phyloP scores from a whole-genome alignment of 108 stramenopile species.

The Schizochytrium sp. region DNA sequence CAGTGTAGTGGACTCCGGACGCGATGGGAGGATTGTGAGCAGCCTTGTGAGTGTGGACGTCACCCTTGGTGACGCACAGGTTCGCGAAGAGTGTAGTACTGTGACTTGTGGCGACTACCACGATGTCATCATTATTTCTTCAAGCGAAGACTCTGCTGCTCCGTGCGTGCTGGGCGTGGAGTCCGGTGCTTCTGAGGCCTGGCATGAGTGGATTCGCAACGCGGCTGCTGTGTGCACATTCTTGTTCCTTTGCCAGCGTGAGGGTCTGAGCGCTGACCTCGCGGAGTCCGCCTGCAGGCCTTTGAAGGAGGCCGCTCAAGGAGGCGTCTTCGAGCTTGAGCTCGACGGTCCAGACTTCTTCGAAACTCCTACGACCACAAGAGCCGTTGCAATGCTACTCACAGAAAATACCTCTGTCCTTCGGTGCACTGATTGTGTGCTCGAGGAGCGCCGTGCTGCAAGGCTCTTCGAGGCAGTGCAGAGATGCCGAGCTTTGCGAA shows the following conservation, averaged over 20 bases:
- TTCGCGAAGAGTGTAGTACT: slow-evolving; percentile 51
- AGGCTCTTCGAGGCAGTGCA: slow-evolving; percentile 37
- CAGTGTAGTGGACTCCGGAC: neutral
- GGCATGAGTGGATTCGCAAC: neutral
- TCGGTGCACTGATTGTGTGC: neutral
- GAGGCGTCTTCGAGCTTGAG: slow-evolving; percentile 5
- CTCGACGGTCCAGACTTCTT: slow-evolving; percentile 45
- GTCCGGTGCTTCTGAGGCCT: neutral
- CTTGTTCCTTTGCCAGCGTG: neutral
- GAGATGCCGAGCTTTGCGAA: neutral
- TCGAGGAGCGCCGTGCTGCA: slow-evolving; percentile 24
- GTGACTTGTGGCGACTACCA: slow-evolving; percentile 48
- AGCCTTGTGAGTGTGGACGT: slow-evolving; percentile 11
- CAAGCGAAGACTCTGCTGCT: too few relatives aligned
- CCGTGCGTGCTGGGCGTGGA: slow-evolving; percentile 46
- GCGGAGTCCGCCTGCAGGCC: neutral
- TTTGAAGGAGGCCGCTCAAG: slow-evolving; percentile 2
- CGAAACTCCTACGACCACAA: neutral
- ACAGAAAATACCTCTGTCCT: neutral
- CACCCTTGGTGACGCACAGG: neutral
- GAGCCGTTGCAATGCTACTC: neutral
- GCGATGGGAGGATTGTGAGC: neutral
- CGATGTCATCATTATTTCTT: slow-evolving; percentile 5
- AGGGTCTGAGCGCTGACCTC: slow-evolving; percentile 36
- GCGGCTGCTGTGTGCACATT: slow-evolving; percentile 31